Evolutionary conservation across 2,329 filamentous ascomycete genomes (phyloP), one percentile per base, ranked within the genome.

Genomic region (Penicillium capsulatum): DNA sequence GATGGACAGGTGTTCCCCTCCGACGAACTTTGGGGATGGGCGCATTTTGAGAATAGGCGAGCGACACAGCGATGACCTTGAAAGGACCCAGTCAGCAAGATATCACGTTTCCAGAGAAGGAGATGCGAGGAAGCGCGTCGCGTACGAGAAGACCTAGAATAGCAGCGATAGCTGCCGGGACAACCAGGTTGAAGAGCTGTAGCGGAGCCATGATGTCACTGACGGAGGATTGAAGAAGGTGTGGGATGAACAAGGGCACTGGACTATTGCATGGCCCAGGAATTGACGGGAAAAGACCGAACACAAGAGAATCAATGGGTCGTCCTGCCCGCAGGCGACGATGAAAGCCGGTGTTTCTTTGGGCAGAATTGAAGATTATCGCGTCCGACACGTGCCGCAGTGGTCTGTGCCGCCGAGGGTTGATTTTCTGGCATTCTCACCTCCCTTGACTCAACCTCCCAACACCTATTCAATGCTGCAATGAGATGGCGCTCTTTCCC

Each of bases 1-100:
- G 71, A 63, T 90, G 80, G 5, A 73, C 71, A 17, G 70, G 68
- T 3, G 45, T 44, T 35, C 52, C 42, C 34, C 38, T 56, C 15
- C 45, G 42, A 32, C 61, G 61, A 44, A 52, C 53, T 55, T 56
- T 58, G 17, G 59, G 53, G 9, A 63, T 48, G 17, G 39, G 26
- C 11, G 45, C 52, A 35, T 57, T 57, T 20, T 65, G 61, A 7
- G 62, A 61, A 10, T 51, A 47, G n/a, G 50, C 36, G 9, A 64
- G 53, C 3, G 54, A 44, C 43, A 44, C 26, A 20, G 58, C 13
- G 31, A 60, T 16, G 20, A 54, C 8, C 64, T 66, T n/a, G n/a
- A 39, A 16, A 29, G 45, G 28, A 28, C 8, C 9, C 9, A 22
- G 31, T 59, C 27, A 54, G 44, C 24, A 27, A 22, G 11, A 6